Evolutionary conservation across 768 basidiomycete species (phyloP).

Genomic region (Lyophyllum shimeji): DNA sequence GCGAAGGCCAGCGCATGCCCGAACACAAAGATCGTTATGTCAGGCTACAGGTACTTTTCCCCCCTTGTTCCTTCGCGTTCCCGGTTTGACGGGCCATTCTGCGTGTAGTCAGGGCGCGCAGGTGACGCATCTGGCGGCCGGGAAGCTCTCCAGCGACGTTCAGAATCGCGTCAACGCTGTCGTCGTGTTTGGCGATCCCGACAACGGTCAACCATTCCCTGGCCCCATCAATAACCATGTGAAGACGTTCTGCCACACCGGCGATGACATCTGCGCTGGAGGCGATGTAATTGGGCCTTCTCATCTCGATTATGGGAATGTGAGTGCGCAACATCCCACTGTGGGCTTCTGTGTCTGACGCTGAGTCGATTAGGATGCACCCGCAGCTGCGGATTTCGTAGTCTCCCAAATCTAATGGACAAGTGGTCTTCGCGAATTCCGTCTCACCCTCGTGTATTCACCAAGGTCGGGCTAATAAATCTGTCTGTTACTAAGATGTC

Average conservation of each 20-base stretch:
- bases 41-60: constrained; percentile 29
- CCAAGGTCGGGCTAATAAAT: no score
- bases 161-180: constrained; percentile 21
- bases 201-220: constrained; percentile 21
- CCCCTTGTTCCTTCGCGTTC: not conserved
- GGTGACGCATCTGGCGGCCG: constrained; percentile 37
- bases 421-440: no score
- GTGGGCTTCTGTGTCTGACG: not conserved
- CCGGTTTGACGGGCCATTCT: not conserved
- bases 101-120: constrained; percentile 31
- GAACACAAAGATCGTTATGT: constrained; percentile 32
- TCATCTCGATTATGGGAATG: not conserved
- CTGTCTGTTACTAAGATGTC: no score
- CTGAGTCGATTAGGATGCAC: constrained; percentile 18
- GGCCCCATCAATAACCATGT: constrained; percentile 5
- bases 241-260: constrained; percentile 19
- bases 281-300: not conserved
- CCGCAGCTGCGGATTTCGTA: constrained; percentile 21
- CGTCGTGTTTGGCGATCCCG: constrained; percentile 25
- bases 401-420: not conserved
- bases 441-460: no score
- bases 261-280: not conserved
- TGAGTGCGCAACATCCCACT: not conserved
- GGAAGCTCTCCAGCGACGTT: constrained; percentile 26
- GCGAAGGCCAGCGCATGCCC: constrained; percentile 28